Evolutionary conservation across 176 grass and related monocot species (phyloP).

Genomic region (Zizania latifolia): DNA sequence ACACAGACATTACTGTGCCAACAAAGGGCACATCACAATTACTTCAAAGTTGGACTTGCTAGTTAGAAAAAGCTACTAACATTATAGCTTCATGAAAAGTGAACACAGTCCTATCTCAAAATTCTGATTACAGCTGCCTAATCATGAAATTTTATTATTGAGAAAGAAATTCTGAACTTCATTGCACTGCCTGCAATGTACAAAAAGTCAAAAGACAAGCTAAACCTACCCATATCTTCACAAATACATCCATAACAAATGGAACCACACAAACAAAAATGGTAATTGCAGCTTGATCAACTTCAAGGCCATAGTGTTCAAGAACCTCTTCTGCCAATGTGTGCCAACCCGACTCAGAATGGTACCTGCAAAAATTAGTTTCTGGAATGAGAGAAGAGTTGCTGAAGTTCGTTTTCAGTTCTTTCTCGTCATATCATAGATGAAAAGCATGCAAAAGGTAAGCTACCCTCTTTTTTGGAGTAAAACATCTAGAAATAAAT

Average conservation of each 20-base stretch:
- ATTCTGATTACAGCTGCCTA: background rate
- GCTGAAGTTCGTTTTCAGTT: background rate
- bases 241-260: slow-evolving; percentile 65
- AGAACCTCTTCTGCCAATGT: slow-evolving; percentile 63
- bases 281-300: slow-evolving; percentile 64
- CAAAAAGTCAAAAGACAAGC: too few relatives aligned
- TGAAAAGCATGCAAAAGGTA: too few relatives aligned
- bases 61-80: background rate
- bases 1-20: background rate
- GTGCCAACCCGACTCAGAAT: slow-evolving; percentile 84
- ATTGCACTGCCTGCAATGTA: background rate
- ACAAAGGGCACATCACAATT: background rate
- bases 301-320: slow-evolving; percentile 81
- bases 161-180: background rate
- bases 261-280: slow-evolving; percentile 81
- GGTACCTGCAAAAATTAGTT: slow-evolving; percentile 49
- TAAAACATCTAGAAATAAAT: background rate
- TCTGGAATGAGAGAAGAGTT: background rate
- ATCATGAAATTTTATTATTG: background rate
- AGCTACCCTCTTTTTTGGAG: background rate
- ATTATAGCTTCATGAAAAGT: background rate
- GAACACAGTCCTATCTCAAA: background rate
- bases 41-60: background rate
- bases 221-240: slow-evolving; percentile 68
- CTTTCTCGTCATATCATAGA: too few relatives aligned